Evolutionary conservation across 1,284 basidiomycete genomes (phyloP).

Genomic region (Thelephora terrestris): DNA sequence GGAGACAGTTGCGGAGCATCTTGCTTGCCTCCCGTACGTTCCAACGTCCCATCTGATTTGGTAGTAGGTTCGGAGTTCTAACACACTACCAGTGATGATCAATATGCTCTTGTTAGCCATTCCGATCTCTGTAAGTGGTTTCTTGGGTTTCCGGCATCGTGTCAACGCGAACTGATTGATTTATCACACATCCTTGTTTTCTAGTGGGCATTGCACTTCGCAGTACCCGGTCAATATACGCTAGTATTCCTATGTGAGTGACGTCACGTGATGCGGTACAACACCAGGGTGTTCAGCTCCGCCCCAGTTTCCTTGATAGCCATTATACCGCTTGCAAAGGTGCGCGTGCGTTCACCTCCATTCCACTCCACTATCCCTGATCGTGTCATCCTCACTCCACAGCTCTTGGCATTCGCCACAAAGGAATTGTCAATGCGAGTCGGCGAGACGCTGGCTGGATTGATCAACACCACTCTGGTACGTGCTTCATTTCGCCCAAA

Average conservation of each 20-base stretch:
- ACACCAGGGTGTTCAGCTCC: constrained; percentile 3
- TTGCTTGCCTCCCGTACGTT: constrained; percentile 42
- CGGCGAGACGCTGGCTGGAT: constrained; percentile 77
- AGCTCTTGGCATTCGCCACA: constrained; percentile 80
- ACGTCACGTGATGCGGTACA: background rate
- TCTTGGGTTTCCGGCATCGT: constrained; percentile 40
- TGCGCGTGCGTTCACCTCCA: constrained; percentile 15
- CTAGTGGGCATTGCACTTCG: constrained; percentile 69
- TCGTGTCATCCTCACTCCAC: background rate
- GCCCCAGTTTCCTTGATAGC: constrained; percentile 56
- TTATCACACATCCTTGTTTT: background rate
- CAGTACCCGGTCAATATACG: constrained; percentile 39
- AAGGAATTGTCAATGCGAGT: constrained; percentile 79
- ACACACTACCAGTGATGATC: constrained; percentile 38
- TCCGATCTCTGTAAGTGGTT: constrained; percentile 50
- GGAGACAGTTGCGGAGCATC: constrained; percentile 38
- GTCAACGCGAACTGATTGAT: background rate
- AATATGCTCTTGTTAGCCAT: constrained; percentile 59
- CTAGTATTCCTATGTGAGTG: constrained; percentile 64
- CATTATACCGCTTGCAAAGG: constrained; percentile 70
- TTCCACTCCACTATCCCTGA: background rate
- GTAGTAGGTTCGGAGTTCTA: background rate
- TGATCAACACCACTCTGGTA: constrained; percentile 81
- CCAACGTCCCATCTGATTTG: background rate
- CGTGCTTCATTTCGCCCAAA: constrained; percentile 15